Evolutionary conservation across 2,329 filamentous ascomycete genomes (phyloP).

Genomic region (Fusarium agapanthi): DNA sequence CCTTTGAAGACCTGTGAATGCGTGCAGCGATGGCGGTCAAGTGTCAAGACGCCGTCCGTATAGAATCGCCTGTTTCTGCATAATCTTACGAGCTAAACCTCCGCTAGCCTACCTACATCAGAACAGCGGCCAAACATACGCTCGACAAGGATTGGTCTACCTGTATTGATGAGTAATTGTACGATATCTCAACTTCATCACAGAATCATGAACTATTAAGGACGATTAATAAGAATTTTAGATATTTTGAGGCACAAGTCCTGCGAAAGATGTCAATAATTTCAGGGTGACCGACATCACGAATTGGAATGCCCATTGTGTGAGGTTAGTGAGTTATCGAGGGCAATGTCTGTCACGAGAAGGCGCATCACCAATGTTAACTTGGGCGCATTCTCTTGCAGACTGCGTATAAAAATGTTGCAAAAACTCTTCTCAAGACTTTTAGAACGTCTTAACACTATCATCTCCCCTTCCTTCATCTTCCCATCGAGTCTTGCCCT

Average conservation of each 20-base stretch:
- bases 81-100: too few relatives aligned
- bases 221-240: background rate
- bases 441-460: too few relatives aligned
- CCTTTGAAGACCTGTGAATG: background rate
- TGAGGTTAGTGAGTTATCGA: background rate
- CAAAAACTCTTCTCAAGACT: too few relatives aligned
- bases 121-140: background rate
- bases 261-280: background rate
- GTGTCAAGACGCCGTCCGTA: background rate
- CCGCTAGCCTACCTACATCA: background rate
- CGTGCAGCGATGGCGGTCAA: background rate
- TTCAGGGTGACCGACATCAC: background rate
- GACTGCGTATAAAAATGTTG: background rate
- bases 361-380: slow-evolving; percentile 23
- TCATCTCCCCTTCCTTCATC: fast-evolving
- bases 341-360: too few relatives aligned
- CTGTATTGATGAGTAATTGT: background rate
- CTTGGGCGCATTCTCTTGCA: background rate
- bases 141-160: background rate
- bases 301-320: background rate
- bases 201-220: background rate
- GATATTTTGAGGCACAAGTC: background rate
- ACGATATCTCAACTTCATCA: background rate
- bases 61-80: background rate
- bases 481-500: background rate